Percentiles rank a stretch among this genome's conserved stretches.
Evolutionary conservation across 2,329 filamentous ascomycete species (phyloP).

Genomic region (Aspergillus floridensis): DNA sequence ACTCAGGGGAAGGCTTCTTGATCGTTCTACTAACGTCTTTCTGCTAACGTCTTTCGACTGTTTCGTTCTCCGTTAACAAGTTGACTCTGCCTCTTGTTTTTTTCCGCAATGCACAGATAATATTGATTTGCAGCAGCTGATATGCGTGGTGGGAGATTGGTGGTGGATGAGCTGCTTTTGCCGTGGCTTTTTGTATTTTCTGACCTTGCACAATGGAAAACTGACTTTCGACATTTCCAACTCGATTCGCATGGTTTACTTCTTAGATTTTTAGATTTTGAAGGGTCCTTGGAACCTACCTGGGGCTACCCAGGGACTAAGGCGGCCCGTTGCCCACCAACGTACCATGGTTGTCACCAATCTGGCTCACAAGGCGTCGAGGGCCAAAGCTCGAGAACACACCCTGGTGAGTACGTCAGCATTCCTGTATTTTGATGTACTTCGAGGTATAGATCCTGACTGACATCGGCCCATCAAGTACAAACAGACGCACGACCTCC

Average conservation of each 20-base stretch:
- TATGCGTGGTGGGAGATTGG: neutral
- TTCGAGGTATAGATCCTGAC: neutral
- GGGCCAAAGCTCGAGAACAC: neutral
- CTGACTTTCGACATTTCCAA: neutral
- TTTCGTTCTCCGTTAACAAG: too few relatives aligned
- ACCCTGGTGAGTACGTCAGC: neutral
- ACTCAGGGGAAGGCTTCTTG: neutral
- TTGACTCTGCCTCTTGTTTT: neutral
- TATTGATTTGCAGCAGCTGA: neutral
- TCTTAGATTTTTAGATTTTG: neutral
- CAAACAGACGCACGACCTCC: neutral
- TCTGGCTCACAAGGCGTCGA: neutral
- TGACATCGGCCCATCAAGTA: neutral
- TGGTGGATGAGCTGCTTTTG: neutral
- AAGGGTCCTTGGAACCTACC: neutral
- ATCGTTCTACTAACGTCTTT: neutral
- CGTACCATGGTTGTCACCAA: conserved; percentile 1
- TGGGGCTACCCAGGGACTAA: neutral
- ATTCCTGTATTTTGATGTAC: neutral
- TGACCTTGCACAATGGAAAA: neutral
- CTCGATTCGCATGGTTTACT: neutral
- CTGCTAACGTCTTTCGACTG: too few relatives aligned
- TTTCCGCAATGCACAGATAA: neutral
- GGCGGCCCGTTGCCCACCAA: neutral
- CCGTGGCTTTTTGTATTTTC: neutral